Evolutionary conservation across 106 monocot genomes (phyloP), one percentile per base, ranked within the genome.

Genomic region (Dendrobium nobile): DNA sequence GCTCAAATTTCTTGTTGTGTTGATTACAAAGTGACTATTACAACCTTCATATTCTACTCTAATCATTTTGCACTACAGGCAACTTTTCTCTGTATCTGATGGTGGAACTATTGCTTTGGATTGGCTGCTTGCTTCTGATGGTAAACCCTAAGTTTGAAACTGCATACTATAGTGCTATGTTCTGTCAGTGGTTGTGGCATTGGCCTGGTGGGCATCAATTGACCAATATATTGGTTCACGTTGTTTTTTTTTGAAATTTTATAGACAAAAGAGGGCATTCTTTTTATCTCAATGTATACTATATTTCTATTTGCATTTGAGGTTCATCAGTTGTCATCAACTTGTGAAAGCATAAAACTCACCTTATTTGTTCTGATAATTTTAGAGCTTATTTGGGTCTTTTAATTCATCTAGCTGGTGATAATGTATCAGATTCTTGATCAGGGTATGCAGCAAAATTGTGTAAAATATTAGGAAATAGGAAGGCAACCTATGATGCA

Each of bases 81-180:
- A 96, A 80, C 79, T 96, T 72, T 91, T 79, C 78, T 82, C 79
- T 41, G 79, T 80, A 7, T 79, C 56, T 75, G 91, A 93, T 88
- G 96, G 88, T 59, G 96, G 93, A 67, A 93, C 91, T 24, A 86
- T 93, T 86, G 96, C 93, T 82, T 83, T 96, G 87, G 96, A 93
- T 79, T 96, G 96, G 96, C 80, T 96, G 77, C 85, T 87, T 44
- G 84, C 85, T 81, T 88, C 93, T 78, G 85, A 96, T 83, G 91
- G 91, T 90, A 87, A 89, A 76, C 37, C 44, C 27, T 59, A 26
- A 72, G 73, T 65, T 76, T 27, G 47, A 76, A 10, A 43, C 16
- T 74, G 74, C 20, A 74, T 76, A 7, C 8, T 48, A n/a, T 41
- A 27, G 28, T 76, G 4, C 41, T 47, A n/a, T 43, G n/a, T 74